These are phyloP conservation scores for Alternaria sp. DNA, from an alignment of 2,329 filamentous ascomycete species.

Conservation along the genomic window DNA sequence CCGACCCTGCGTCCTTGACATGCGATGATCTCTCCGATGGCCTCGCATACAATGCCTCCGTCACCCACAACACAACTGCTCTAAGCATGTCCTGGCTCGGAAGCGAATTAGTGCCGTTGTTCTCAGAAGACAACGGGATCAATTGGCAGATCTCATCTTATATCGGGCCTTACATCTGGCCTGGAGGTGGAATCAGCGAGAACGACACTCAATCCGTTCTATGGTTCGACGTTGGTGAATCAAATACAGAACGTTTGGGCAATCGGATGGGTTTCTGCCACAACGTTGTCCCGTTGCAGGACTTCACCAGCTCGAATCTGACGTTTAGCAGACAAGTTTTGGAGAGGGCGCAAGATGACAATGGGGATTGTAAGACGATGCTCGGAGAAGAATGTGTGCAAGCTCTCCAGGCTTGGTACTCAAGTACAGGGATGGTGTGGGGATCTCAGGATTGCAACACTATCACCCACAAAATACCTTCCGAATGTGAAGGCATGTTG, in stretches of 20 bases:
- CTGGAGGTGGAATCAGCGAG: neutral
- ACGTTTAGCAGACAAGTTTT: neutral
- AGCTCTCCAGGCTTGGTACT: neutral
- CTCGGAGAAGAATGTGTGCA: neutral
- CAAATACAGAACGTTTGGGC: neutral
- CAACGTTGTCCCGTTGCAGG: neutral
- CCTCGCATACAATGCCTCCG: neutral
- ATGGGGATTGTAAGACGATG: slow-evolving; percentile 1
- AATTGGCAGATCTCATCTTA: neutral
- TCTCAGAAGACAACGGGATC: neutral
- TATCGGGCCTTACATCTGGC: neutral
- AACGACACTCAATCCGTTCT: neutral
- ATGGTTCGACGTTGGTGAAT: neutral
- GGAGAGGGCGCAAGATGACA: neutral
- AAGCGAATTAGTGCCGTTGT: neutral
- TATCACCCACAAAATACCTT: neutral
- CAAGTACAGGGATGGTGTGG: neutral
- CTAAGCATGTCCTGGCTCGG: neutral
- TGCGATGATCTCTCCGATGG: neutral
- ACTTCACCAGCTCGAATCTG: neutral
- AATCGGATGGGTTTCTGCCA: neutral
- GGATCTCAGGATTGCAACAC: neutral
- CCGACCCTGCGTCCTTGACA: neutral
- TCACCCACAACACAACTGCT: neutral
- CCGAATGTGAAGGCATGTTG: neutral